These are phyloP conservation scores for Backusella westeae DNA, from an alignment of 192 early-diverging fungal genomes.

Conservation along the genomic window DNA sequence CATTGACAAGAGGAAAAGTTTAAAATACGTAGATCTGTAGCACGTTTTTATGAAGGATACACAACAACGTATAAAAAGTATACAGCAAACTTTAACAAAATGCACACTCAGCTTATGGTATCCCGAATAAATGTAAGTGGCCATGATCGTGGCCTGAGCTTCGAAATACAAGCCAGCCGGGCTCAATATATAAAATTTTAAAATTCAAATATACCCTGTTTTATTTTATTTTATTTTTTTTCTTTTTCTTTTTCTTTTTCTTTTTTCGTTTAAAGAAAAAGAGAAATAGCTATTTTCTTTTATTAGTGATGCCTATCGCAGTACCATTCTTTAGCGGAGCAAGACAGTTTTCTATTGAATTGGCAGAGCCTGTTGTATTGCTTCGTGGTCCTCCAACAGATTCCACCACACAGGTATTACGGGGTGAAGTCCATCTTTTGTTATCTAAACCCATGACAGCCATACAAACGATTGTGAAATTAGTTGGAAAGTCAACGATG, in stretches of 20 bases:
- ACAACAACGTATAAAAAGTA: background rate
- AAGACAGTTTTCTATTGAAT: conserved; percentile 30
- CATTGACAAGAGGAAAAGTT: background rate
- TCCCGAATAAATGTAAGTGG: background rate
- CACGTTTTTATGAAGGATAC: background rate
- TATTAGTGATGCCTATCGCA: conserved; percentile 13
- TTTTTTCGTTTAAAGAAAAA: background rate
- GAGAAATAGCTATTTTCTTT: background rate
- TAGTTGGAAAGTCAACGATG: conserved; percentile 27
- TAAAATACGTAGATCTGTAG: background rate
- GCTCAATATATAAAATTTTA: background rate
- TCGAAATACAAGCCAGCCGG: background rate
- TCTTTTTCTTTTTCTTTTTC: background rate
- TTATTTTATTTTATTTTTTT: too few species aligned
- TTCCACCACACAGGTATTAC: conserved; percentile 15
- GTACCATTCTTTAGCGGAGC: conserved; percentile 18
- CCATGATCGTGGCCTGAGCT: background rate
- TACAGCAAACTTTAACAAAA: background rate
- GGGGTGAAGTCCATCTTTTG: conserved; percentile 30
- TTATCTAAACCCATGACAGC: conserved; percentile 15
- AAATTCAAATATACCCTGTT: background rate
- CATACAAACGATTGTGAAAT: conserved; percentile 13
- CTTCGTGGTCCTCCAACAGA: conserved; percentile 25
- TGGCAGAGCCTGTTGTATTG: conserved; percentile 29
- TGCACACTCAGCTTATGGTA: background rate